These are phyloP conservation scores for Metschnikowia continentalis DNA, from an alignment of 805 yeast genomes.

Conservation along the genomic window DNA sequence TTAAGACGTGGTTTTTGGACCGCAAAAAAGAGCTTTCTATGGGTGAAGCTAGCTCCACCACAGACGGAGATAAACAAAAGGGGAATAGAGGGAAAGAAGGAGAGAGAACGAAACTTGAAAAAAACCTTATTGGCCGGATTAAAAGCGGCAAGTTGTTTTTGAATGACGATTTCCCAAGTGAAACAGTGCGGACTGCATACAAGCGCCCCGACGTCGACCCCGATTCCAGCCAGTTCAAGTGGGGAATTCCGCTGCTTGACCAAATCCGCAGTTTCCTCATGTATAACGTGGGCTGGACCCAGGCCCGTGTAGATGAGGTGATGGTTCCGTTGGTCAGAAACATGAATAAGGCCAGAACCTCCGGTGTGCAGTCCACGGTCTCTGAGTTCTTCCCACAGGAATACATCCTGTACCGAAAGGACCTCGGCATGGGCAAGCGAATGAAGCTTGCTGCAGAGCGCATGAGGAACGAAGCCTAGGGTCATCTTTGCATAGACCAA, in stretches of 20 bases:
- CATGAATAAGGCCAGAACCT: constrained; percentile 58
- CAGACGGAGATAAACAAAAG: constrained; percentile 18
- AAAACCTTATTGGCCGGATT: constrained; percentile 54
- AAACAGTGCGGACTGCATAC: constrained; percentile 68
- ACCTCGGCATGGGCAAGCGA: constrained; percentile 54
- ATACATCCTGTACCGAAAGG: constrained; percentile 43
- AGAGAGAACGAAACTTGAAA: constrained; percentile 40
- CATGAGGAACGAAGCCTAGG: neutral
- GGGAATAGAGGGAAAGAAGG: no score
- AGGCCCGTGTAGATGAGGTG: constrained; percentile 71
- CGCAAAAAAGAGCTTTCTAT: constrained; percentile 35
- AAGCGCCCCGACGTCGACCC: constrained; percentile 76
- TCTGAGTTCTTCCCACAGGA: constrained; percentile 68
- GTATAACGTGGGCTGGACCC: constrained; percentile 75
- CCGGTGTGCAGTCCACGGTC: constrained; percentile 55
- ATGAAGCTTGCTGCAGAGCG: constrained; percentile 49
- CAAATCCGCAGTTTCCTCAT: constrained; percentile 66
- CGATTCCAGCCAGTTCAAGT: constrained; percentile 70
- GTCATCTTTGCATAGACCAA: neutral
- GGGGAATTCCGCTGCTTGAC: constrained; percentile 91
- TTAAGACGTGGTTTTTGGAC: constrained; percentile 57
- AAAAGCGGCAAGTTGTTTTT: constrained; percentile 50
- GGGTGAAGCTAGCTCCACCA: constrained; percentile 16
- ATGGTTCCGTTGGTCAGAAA: constrained; percentile 81
- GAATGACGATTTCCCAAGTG: constrained; percentile 66